Evolutionary conservation across 225 moss, liverwort and hornwort species (phyloP).

Genomic region (Antitrichia curtipendula): DNA sequence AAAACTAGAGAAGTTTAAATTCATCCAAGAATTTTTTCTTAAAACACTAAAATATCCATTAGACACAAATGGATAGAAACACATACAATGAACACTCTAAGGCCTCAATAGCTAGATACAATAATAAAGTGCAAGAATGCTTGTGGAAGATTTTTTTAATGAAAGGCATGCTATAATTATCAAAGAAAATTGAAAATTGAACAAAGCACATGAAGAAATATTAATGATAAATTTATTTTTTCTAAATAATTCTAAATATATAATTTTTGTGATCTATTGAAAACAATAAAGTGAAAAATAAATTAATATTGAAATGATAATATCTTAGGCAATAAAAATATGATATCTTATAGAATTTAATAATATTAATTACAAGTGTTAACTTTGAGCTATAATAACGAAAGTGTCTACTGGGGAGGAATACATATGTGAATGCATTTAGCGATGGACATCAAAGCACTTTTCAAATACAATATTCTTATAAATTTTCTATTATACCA

Average conservation of each 20-base stretch:
- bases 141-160: neutral
- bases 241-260: neutral
- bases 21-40: neutral
- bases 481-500: neutral
- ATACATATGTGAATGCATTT: accelerated
- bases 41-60: accelerated
- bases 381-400: neutral
- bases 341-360: neutral
- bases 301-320: too few relatives aligned
- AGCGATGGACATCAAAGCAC: neutral
- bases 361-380: neutral
- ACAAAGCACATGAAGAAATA: too few relatives aligned
- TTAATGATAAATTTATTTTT: neutral
- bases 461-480: neutral
- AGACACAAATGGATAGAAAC: neutral
- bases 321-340: neutral
- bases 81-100: accelerated
- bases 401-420: neutral
- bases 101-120: accelerated
- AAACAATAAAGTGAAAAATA: neutral
- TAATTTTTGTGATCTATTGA: neutral
- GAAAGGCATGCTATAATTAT: neutral
- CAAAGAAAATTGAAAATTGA: neutral
- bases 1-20: neutral
- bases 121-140: neutral